A percentile compares a stretch with the other conserved stretches of the same genome.
Evolutionary conservation across 2,329 filamentous ascomycete species (phyloP).

Genomic region (Colletotrichum nymphaeae): DNA sequence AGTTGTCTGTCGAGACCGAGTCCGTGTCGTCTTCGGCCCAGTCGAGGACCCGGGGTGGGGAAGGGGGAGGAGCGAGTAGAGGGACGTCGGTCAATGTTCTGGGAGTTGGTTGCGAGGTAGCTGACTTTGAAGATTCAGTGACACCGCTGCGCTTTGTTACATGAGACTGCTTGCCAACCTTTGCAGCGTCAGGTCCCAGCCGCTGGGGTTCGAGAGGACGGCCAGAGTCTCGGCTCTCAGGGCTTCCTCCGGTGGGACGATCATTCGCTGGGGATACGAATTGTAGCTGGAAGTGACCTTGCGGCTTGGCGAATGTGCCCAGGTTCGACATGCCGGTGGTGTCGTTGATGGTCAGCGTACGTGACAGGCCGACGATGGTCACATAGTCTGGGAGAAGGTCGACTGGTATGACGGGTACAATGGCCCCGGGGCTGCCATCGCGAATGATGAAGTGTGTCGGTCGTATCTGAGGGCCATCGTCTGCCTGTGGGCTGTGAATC

Average conservation of each 20-base stretch:
- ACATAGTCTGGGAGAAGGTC: conserved; percentile 63
- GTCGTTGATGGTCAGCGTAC: conserved; percentile 51
- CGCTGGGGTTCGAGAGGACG: not conserved
- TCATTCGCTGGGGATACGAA: not conserved
- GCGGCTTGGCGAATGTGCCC: conserved; percentile 42
- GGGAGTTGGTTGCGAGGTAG: not conserved
- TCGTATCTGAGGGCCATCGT: conserved; percentile 13
- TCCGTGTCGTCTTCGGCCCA: conserved; percentile 34
- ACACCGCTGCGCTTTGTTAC: not conserved
- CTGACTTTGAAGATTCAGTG: not conserved
- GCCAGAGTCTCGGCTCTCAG: not conserved
- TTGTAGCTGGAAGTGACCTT: conserved; percentile 27
- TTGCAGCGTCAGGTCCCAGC: not conserved
- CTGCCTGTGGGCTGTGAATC: conserved; percentile 26
- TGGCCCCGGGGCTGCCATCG: conserved; percentile 43
- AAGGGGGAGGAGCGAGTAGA: not conserved
- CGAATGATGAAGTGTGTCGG: conserved; percentile 55
- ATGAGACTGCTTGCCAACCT: not conserved
- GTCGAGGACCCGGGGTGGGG: conserved; percentile 16
- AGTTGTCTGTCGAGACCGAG: conserved; percentile 27
- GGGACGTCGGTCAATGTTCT: not conserved
- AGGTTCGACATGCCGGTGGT: conserved; percentile 52
- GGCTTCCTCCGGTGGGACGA: not conserved
- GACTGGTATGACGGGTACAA: conserved; percentile 65
- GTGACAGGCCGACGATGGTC: conserved; percentile 55